phyloP scores from a whole-genome alignment of 1,139 yeast species.

The Yamadazyma sp. region DNA sequence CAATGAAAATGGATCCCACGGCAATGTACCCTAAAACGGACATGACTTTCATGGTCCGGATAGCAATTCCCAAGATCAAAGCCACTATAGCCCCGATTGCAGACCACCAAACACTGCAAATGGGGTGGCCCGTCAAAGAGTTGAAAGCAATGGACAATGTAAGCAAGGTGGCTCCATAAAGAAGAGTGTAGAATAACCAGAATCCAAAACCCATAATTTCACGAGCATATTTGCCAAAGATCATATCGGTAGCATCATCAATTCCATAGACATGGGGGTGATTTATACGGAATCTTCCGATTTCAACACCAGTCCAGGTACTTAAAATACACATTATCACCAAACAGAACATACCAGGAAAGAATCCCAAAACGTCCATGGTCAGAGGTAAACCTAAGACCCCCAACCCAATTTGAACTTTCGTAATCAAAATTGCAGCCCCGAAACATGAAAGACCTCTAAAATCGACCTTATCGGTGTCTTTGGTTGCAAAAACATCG shows the following conservation, averaged over 20 bases:
- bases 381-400: constrained; percentile 15
- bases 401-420: constrained; percentile 13
- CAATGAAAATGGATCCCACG: constrained; percentile 8
- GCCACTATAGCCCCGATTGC: constrained; percentile 11
- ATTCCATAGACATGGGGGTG: constrained; percentile 13
- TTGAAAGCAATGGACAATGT: constrained; percentile 12
- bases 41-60: constrained; percentile 14
- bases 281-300: constrained; percentile 13
- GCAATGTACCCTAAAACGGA: constrained; percentile 14
- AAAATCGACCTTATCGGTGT: constrained; percentile 12
- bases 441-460: constrained; percentile 13
- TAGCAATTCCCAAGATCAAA: constrained; percentile 9
- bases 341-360: constrained; percentile 13
- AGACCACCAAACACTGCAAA: constrained; percentile 11
- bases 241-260: constrained; percentile 11
- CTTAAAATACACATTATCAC: constrained; percentile 10
- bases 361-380: constrained; percentile 11
- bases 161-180: constrained; percentile 11
- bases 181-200: constrained; percentile 11
- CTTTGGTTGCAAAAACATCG: constrained; percentile 7
- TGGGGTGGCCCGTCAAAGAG: constrained; percentile 10
- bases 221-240: constrained; percentile 10
- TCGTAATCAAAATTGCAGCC: constrained; percentile 14
- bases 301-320: constrained; percentile 14
- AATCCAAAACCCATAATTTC: constrained; percentile 11